Conservation (phyloP, 1,284 basidiomycete species). For the Rhodotorula sp. region DNA sequence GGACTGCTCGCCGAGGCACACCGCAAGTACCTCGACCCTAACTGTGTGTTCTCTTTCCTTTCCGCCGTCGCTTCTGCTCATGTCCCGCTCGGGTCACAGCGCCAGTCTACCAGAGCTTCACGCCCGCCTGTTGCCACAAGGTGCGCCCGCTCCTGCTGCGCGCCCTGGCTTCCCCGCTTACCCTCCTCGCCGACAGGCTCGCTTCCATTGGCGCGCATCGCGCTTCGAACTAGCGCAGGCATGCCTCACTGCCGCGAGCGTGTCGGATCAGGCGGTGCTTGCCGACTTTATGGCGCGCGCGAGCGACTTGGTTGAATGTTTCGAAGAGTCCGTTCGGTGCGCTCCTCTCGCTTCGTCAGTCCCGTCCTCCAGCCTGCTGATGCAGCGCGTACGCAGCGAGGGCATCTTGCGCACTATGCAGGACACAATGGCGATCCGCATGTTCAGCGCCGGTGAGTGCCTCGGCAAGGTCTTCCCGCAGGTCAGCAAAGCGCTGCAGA, state of each 20-base stretch:
- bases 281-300: slow-evolving; percentile 9
- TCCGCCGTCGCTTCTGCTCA: not conserved
- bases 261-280: slow-evolving; percentile 10
- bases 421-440: slow-evolving; percentile 12
- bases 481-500: slow-evolving; percentile 10
- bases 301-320: slow-evolving; percentile 24
- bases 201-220: slow-evolving; percentile 12
- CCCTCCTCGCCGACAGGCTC: no score
- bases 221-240: slow-evolving; percentile 8
- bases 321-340: slow-evolving; percentile 14
- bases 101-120: not conserved
- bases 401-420: slow-evolving; percentile 10
- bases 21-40: slow-evolving; percentile 12
- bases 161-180: no score
- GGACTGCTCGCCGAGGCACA: slow-evolving; percentile 2
- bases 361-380: not conserved
- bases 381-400: not conserved
- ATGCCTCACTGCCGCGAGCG: slow-evolving; percentile 14
- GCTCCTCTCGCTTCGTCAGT: not conserved
- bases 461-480: slow-evolving; percentile 22
- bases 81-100: not conserved
- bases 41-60: not conserved
- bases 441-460: slow-evolving; percentile 21
- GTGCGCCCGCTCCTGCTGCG: not conserved
- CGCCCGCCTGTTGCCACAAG: not conserved